Evolutionary conservation across 2,329 filamentous ascomycete genomes (phyloP), one percentile per base, ranked within the genome.

Genomic region (Herpomyces periplanetae): DNA sequence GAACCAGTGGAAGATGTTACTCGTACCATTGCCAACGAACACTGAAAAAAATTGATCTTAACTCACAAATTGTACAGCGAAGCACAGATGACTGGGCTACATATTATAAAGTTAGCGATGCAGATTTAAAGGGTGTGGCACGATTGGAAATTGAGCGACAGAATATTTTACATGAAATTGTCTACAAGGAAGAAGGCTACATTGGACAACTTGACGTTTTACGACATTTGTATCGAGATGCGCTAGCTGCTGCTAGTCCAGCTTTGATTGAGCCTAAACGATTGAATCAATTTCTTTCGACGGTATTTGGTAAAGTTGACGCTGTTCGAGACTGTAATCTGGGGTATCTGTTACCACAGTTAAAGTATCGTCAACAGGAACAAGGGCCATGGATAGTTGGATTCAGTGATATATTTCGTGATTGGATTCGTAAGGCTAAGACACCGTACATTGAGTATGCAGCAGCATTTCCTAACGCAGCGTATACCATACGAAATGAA

Each of bases 401-500:
- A 3, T 88, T 88, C 39, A 88, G 73, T 34, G 80, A 91, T 32
- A 68, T 96, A 19, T 91, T 96, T 45, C 51, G 80, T 23, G 80
- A 96, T 40, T 96, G 80, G 80, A 87, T 91, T 25, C 56, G 80
- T 26, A 91, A 88, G 37, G 80, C 80, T 13, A 69, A 62, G 36
- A 45, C 51, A 2, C 62, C 68, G 5, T 96, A 91, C 34, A 58
- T 88, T 24, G 71, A 85, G 23, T 96, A 91, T 36, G 75, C 75
- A 15, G 60, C 63, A 1, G 59, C 59, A 1, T 91, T 80, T 28
- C 75, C 75, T 1, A 57, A 61, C 23, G 75, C 80, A 1, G 60
- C 58, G 14, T 73, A 66, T 33, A 45, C 73, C 20, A 56, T 96
- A 8, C 61, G 71, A 20, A 64, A 63, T 32, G 80, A 96, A 38